Conservation (phyloP, 495 filamentous ascomycete species). For the Parathielavia appendiculata region DNA sequence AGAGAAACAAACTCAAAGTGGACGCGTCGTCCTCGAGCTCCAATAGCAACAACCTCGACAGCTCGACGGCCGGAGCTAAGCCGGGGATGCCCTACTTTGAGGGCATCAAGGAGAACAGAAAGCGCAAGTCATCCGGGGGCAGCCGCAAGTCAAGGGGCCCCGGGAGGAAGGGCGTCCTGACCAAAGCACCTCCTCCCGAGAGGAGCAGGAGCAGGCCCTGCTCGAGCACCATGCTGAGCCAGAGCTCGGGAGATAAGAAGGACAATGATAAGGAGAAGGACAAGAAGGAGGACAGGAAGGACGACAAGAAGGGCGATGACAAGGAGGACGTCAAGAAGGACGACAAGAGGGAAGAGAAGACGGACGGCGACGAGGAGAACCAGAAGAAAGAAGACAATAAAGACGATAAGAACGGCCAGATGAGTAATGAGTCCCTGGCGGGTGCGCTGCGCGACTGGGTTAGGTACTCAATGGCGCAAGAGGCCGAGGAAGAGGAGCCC, state of each 20-base stretch:
- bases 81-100: constrained; percentile 9
- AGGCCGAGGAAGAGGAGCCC: not conserved
- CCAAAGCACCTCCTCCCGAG: too few relatives aligned
- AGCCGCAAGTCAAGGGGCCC: too few relatives aligned
- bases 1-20: constrained; percentile 30
- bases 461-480: not conserved
- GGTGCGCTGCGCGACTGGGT: constrained; percentile 8
- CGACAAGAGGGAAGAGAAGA: not conserved
- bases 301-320: not conserved
- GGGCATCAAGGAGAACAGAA: not conserved
- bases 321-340: not conserved
- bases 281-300: not conserved
- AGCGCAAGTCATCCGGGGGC: not conserved
- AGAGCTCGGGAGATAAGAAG: not conserved
- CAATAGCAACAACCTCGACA: not conserved
- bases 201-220: not conserved
- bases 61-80: not conserved
- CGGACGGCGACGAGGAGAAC: not conserved
- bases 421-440: not conserved
- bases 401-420: too few relatives aligned
- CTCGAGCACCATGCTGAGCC: not conserved
- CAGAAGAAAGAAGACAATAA: not conserved
- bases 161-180: too few relatives aligned
- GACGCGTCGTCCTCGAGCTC: not conserved
- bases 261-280: not conserved